Percentiles rank a stretch among this genome's conserved stretches.
Evolutionary conservation across 129 eudicot genomes (phyloP).

Genomic region (Escallonia herrerae): DNA sequence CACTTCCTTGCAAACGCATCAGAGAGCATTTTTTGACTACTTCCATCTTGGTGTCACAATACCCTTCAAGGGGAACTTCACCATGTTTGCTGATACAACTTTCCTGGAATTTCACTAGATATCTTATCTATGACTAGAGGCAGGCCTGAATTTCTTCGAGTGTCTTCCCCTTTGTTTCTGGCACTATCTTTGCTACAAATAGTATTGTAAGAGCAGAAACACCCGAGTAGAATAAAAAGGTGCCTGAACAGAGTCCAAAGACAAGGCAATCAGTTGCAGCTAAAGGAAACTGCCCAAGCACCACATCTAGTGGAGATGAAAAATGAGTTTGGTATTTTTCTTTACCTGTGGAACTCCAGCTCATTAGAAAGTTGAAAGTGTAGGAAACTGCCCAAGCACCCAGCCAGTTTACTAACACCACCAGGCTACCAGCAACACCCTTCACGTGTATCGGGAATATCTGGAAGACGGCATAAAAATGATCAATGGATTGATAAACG

Average conservation of each 20-base stretch:
- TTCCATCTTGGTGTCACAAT: too few relatives aligned
- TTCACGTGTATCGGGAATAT: conserved; percentile 78
- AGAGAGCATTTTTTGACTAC: too few relatives aligned
- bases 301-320: too few relatives aligned
- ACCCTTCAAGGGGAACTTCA: too few relatives aligned
- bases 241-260: conserved; percentile 40
- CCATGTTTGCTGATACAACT: too few relatives aligned
- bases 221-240: conserved; percentile 57
- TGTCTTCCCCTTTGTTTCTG: conserved; percentile 85
- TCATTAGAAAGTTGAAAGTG: conserved; percentile 69
- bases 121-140: conserved; percentile 29
- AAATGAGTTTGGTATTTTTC: not conserved
- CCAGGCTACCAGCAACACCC: conserved; percentile 75
- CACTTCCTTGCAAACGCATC: too few relatives aligned
- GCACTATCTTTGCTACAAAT: conserved; percentile 66
- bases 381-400: conserved; percentile 87
- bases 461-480: conserved; percentile 25
- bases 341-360: conserved; percentile 81
- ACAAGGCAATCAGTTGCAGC: not conserved
- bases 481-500: too few relatives aligned
- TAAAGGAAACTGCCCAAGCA: too few relatives aligned
- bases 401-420: conserved; percentile 76
- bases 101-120: not conserved
- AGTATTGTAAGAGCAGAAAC: conserved; percentile 38
- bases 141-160: conserved; percentile 72